Evolutionary conservation across 192 early-diverging fungal genomes (phyloP).

Genomic region (Podila horticola): DNA sequence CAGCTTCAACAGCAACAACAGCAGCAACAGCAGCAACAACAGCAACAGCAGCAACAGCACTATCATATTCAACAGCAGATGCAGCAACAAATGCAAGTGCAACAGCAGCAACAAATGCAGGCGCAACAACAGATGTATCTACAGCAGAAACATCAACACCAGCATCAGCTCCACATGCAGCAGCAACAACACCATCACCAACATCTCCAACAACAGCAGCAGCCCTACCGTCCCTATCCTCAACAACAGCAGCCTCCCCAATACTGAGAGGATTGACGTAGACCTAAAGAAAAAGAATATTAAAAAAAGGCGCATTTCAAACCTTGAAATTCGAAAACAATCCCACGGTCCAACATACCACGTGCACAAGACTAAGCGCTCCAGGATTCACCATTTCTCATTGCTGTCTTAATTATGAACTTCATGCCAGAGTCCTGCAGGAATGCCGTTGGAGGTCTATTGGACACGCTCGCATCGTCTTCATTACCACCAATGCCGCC

Average conservation of each 20-base stretch:
- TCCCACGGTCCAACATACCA: too few relatives aligned
- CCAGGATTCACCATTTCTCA: too few relatives aligned
- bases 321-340: too few relatives aligned
- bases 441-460: too few relatives aligned
- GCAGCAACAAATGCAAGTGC: conserved; percentile 12
- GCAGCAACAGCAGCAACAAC: conserved; percentile 12
- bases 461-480: too few relatives aligned
- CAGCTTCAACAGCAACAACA: conserved; percentile 13
- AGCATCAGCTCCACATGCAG: conserved; percentile 7
- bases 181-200: conserved; percentile 16
- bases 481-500: too few relatives aligned
- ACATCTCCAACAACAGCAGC: conserved; percentile 15
- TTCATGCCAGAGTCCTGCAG: too few relatives aligned
- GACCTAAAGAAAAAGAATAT: neutral
- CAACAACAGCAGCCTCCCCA: neutral
- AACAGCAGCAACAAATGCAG: conserved; percentile 17
- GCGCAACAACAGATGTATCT: conserved; percentile 16
- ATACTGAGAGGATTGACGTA: neutral
- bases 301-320: neutral
- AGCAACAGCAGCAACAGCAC: conserved; percentile 5
- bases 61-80: conserved; percentile 7
- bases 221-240: conserved; percentile 2
- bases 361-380: too few relatives aligned
- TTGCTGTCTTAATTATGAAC: too few relatives aligned
- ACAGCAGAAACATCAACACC: conserved; percentile 8